phyloP scores from a whole-genome alignment of 2,329 filamentous ascomycete species.

The Epichloe glyceriae region DNA sequence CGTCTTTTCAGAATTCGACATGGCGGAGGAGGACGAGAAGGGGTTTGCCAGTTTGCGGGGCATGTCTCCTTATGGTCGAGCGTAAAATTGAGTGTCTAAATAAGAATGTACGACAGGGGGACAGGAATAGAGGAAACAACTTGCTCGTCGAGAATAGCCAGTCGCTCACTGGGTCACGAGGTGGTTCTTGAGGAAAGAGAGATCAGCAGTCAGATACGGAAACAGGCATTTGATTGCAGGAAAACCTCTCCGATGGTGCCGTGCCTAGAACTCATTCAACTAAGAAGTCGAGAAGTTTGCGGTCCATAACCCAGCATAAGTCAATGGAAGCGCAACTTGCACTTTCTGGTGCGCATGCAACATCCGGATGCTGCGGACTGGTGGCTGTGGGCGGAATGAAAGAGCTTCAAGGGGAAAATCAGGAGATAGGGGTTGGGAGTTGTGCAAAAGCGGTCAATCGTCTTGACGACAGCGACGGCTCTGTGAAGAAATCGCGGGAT shows the following conservation, averaged over 20 bases:
- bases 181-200: constrained; percentile 1
- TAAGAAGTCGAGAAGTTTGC: background rate
- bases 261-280: background rate
- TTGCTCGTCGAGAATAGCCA: background rate
- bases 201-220: background rate
- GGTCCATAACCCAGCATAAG: background rate
- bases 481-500: background rate
- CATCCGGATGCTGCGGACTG: background rate
- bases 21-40: constrained; percentile 38
- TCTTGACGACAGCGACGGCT: background rate
- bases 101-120: background rate
- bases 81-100: background rate
- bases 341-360: background rate
- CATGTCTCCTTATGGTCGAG: constrained; percentile 29
- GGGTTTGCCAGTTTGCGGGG: constrained; percentile 46
- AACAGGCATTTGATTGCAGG: background rate
- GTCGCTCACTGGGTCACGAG: background rate
- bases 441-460: background rate
- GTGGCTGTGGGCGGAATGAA: background rate
- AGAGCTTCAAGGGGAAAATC: background rate
- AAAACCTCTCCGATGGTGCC: background rate
- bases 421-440: background rate
- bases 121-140: background rate
- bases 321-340: background rate
- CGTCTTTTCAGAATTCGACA: constrained; percentile 33